These are phyloP conservation scores for Amphirosellinia nigrospora DNA, from an alignment of 495 filamentous ascomycete species.

Conservation along the genomic window DNA sequence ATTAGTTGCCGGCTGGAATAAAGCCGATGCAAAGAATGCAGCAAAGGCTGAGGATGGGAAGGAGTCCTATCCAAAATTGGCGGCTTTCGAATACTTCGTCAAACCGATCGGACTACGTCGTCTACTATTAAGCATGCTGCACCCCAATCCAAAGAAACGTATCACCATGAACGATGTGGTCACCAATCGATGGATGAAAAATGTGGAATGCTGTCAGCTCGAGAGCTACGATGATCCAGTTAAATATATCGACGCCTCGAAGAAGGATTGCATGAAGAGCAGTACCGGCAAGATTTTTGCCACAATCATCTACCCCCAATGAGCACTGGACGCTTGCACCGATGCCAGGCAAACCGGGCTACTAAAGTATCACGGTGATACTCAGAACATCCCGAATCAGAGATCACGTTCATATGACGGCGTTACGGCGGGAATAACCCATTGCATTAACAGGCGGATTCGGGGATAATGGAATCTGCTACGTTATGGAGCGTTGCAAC, in stretches of 20 bases:
- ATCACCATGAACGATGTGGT: slow-evolving; percentile 67
- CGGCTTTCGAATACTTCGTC: slow-evolving; percentile 54
- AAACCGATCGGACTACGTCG: slow-evolving; percentile 63
- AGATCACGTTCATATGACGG: slow-evolving; percentile 18
- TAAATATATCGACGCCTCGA: slow-evolving; percentile 57
- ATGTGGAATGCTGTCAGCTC: slow-evolving; percentile 73
- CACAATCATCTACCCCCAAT: slow-evolving; percentile 56
- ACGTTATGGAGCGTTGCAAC: slow-evolving; percentile 7
- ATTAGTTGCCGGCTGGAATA: slow-evolving; percentile 67
- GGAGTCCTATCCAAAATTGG: slow-evolving; percentile 57
- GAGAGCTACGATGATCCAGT: slow-evolving; percentile 63
- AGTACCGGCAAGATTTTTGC: slow-evolving; percentile 52
- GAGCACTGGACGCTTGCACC: slow-evolving; percentile 49
- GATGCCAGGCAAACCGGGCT: slow-evolving; percentile 55
- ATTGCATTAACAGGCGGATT: slow-evolving; percentile 23
- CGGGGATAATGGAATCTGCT: slow-evolving; percentile 8
- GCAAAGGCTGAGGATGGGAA: slow-evolving; percentile 50
- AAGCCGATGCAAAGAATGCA: slow-evolving; percentile 60
- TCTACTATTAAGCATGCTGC: slow-evolving; percentile 75
- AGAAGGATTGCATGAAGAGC: slow-evolving; percentile 50
- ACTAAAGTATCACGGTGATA: slow-evolving; percentile 35
- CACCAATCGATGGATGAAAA: slow-evolving; percentile 66
- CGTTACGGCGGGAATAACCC: slow-evolving; percentile 16
- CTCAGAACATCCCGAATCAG: not conserved
- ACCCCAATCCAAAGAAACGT: slow-evolving; percentile 71